Conservation (phyloP, 306 rosid species). For the Gastrolobium bilobum region DNA sequence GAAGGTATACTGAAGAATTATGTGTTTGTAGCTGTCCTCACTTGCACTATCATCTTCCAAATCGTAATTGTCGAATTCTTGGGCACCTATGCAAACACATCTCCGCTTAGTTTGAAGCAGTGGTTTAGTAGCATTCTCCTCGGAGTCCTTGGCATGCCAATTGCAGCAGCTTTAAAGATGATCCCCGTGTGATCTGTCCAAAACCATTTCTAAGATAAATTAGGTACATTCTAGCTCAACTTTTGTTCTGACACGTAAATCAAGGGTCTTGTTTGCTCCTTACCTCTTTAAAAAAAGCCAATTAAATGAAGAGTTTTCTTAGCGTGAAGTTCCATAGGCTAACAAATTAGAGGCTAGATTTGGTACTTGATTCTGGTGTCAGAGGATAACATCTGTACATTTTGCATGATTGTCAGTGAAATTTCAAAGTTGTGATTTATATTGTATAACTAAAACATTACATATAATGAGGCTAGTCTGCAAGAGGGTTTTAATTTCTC, state of each 20-base stretch:
- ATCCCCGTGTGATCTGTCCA: slow-evolving; percentile 70
- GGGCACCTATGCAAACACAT: slow-evolving; percentile 87
- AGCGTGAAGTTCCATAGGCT: slow-evolving; percentile 10
- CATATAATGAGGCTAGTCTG: slow-evolving; percentile 27
- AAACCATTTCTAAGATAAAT: slow-evolving; percentile 43
- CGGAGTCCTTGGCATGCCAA: slow-evolving; percentile 94
- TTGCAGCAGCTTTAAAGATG: slow-evolving; percentile 87
- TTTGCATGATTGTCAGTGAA: slow-evolving; percentile 42
- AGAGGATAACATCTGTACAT: slow-evolving; percentile 6
- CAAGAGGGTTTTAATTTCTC: slow-evolving; percentile 40
- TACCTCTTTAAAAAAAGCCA: slow-evolving; percentile 28
- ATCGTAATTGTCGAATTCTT: slow-evolving; percentile 79
- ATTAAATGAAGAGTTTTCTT: slow-evolving; percentile 23
- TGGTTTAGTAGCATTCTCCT: slow-evolving; percentile 72
- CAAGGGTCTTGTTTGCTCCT: slow-evolving; percentile 39
- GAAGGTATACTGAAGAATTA: slow-evolving; percentile 83
- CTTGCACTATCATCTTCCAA: slow-evolving; percentile 85
- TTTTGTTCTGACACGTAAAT: slow-evolving; percentile 14
- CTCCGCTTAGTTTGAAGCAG: slow-evolving; percentile 76
- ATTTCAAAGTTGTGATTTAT: slow-evolving; percentile 43
- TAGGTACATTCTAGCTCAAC: slow-evolving; percentile 46
- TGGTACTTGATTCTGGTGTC: slow-evolving; percentile 32
- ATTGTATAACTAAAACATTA: slow-evolving; percentile 38
- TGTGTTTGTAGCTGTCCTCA: slow-evolving; percentile 80
- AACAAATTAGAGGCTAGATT: slow-evolving; percentile 39